These are phyloP conservation scores for Paramecium biaurelia DNA, from an alignment of 73 alveolate genomes.

Conservation along the genomic window DNA sequence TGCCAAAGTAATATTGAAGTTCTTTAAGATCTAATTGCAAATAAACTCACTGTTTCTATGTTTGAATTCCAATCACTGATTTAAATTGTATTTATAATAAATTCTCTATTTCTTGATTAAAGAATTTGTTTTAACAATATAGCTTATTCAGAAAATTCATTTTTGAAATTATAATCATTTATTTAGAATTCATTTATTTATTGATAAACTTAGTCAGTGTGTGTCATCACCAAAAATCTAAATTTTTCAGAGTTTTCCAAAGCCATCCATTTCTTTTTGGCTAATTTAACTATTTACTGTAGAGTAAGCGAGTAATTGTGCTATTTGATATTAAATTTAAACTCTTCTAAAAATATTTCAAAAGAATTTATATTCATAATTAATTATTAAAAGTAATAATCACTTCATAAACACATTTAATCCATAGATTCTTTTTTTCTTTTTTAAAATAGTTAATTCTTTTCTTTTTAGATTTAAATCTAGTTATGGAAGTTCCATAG, in stretches of 20 bases:
- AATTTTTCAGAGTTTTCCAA: background rate
- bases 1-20: background rate
- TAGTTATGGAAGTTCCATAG: background rate
- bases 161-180: background rate
- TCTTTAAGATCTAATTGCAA: background rate
- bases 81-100: background rate
- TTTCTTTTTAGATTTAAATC: background rate
- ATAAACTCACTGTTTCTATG: background rate
- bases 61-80: background rate
- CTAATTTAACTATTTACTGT: background rate
- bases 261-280: background rate
- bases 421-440: background rate
- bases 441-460: background rate
- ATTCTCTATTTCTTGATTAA: background rate
- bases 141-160: background rate
- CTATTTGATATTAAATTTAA: background rate
- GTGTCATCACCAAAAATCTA: background rate
- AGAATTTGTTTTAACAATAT: background rate
- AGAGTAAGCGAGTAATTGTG: background rate
- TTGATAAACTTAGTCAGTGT: background rate
- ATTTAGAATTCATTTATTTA: background rate
- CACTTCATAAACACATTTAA: background rate
- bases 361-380: background rate
- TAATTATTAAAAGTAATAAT: background rate
- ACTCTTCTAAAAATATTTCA: background rate